Conservation (phyloP, 176 grass and related monocot species). For the Coix lacrymajobi region DNA sequence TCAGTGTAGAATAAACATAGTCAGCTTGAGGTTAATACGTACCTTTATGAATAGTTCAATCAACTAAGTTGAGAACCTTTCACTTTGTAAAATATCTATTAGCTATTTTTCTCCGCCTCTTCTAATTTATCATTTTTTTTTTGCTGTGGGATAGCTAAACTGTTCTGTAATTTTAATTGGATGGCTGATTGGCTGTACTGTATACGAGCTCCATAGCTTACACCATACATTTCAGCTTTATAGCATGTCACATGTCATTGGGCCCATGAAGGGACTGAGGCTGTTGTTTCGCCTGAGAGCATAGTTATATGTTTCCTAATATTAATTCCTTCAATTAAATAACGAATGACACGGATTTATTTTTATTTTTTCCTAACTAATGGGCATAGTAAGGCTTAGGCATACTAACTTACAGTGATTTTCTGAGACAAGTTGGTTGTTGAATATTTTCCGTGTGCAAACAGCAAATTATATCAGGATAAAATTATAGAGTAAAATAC, state of each 20-base stretch:
- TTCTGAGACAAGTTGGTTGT: background rate
- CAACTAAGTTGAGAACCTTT: background rate
- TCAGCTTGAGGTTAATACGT: background rate
- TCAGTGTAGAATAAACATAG: background rate
- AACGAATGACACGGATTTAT: background rate
- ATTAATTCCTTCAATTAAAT: background rate
- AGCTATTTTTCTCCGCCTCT: background rate
- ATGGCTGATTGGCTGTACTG: background rate
- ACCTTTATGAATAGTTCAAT: conserved; percentile 4
- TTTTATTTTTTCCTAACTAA: background rate
- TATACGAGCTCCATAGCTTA: background rate
- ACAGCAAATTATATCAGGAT: background rate
- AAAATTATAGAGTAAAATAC: too few species aligned
- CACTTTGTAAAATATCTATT: background rate
- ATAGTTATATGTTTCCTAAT: background rate
- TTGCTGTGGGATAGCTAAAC: background rate
- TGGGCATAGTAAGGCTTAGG: background rate
- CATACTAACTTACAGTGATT: background rate
- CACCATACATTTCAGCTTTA: background rate
- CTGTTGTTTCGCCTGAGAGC: background rate
- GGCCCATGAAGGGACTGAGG: background rate
- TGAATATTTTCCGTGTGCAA: conserved; percentile 10
- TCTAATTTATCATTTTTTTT: background rate
- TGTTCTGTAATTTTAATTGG: background rate
- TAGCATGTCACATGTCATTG: background rate